phyloP scores from a whole-genome alignment of 2,329 filamentous ascomycete genomes.

The Colletotrichum sp. region DNA sequence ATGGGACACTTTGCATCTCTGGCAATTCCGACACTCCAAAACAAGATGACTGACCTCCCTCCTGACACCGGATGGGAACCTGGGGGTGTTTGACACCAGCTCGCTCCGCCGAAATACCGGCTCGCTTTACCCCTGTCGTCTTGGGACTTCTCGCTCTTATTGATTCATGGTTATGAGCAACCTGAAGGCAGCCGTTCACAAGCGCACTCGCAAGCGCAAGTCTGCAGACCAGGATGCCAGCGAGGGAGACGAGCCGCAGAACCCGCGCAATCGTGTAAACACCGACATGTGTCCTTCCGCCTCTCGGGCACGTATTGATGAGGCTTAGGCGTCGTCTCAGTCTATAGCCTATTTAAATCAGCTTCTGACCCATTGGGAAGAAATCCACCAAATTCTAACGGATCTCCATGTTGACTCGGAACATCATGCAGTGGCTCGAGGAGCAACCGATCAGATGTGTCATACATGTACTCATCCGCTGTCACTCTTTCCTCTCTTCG shows the following conservation, averaged over 20 bases:
- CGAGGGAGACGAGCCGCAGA: too few relatives aligned
- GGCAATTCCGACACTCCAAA: too few relatives aligned
- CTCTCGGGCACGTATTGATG: neutral
- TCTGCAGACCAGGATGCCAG: too few relatives aligned
- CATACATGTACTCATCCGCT: rapidly evolving
- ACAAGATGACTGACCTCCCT: neutral
- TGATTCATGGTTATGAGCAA: neutral
- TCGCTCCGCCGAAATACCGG: neutral
- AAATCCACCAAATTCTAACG: too few relatives aligned
- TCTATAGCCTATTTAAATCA: neutral
- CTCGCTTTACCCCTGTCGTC: neutral
- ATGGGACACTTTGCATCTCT: neutral
- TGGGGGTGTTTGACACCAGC: neutral
- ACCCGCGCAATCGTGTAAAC: too few relatives aligned
- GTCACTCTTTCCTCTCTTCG: neutral
- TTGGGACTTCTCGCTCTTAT: rapidly evolving
- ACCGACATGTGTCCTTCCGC: too few relatives aligned
- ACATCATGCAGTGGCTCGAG: neutral
- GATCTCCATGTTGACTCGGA: neutral
- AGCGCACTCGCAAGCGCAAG: too few relatives aligned
- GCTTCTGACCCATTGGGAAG: too few relatives aligned
- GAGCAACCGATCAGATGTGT: neutral
- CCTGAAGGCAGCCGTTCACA: too few relatives aligned
- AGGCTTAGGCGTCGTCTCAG: rapidly evolving
- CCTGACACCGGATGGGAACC: neutral